Evolutionary conservation across 768 basidiomycete genomes (phyloP), one percentile per base, ranked within the genome.

Genomic region (Russula brevipes): DNA sequence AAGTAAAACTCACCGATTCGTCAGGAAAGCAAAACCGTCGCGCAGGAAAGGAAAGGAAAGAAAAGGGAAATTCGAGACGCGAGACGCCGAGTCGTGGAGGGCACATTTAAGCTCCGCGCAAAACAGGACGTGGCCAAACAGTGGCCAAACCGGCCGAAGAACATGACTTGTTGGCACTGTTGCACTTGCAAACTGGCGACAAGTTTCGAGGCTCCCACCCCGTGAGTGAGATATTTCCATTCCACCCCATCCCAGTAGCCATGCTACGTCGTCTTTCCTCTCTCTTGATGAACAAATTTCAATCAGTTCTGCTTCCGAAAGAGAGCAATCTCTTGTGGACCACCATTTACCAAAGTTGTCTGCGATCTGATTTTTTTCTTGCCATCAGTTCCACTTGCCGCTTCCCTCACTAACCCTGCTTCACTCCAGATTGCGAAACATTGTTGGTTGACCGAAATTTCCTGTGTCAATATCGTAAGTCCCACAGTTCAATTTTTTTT

Each of bases 231-330:
- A 17, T n/a, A n/a, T 54, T 42, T 39, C 36, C 36, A 36, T 19
- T 24, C 51, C 46, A 19, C 24, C 24, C 24, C 24, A 24, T 24
- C 24, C 24, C 24, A 24, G 24, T 24, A 24, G 24, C 24, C 24
- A 35, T 59, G 33, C 7, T 10, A 11, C 54, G 39, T 33, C 41
- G 11, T 7, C 57, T 39, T 44, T 24, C 24, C 52, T 46, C 8
- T 50, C 19, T 44, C 41, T 46, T 66, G 57, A 60, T 68, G 67
- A 68, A 38, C 19, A n/a, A 58, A 33, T 41, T 49, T 53, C 42
- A 60, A 57, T 66, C 67, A 68, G 67, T 67, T 68, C 67, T 68
- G 67, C 67, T 66, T 68, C 67, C 66, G 67, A 68, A 68, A n/a
- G 67, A 68, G 67, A 56, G 19, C 46, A 38, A 52, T 63, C 65